Percentiles rank a stretch among this genome's conserved stretches.
phyloP scores from a whole-genome alignment of 306 rosid genomes.

The Inga leiocalycina region DNA sequence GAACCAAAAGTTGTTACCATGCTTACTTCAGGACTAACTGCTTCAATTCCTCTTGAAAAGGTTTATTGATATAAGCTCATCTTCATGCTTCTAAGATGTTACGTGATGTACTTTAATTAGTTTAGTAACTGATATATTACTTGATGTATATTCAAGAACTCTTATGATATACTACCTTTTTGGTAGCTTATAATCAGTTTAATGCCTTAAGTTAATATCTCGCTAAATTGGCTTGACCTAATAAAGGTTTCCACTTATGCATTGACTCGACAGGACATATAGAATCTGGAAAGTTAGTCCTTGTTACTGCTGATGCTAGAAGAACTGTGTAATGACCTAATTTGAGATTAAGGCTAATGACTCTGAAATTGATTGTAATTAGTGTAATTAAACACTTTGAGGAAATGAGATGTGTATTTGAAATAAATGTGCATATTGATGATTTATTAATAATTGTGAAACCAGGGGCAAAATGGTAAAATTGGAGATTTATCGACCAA shows the following conservation, averaged over 20 bases:
- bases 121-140: slow-evolving; percentile 6
- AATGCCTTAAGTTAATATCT: neutral
- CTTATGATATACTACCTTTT: slow-evolving; percentile 17
- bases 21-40: slow-evolving; percentile 98
- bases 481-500: too few species aligned
- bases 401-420: too few species aligned
- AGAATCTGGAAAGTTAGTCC: slow-evolving; percentile 86
- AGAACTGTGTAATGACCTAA: slow-evolving; percentile 55
- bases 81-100: slow-evolving; percentile 21
- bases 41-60: slow-evolving; percentile 92
- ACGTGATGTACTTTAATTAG: neutral
- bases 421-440: too few species aligned
- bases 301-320: slow-evolving; percentile 99
- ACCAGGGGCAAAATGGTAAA: too few species aligned
- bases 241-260: slow-evolving; percentile 26
- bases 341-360: too few species aligned
- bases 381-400: too few species aligned
- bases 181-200: slow-evolving; percentile 23
- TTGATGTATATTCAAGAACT: neutral
- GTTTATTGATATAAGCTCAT: slow-evolving; percentile 40
- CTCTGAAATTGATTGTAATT: too few species aligned
- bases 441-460: too few species aligned
- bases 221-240: slow-evolving; percentile 27
- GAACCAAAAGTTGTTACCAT: slow-evolving; percentile 97
- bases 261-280: slow-evolving; percentile 72